Evolutionary conservation across 148 eudicot species (phyloP), one percentile per base, ranked within the genome.

Genomic region (Nyssa sinensis): DNA sequence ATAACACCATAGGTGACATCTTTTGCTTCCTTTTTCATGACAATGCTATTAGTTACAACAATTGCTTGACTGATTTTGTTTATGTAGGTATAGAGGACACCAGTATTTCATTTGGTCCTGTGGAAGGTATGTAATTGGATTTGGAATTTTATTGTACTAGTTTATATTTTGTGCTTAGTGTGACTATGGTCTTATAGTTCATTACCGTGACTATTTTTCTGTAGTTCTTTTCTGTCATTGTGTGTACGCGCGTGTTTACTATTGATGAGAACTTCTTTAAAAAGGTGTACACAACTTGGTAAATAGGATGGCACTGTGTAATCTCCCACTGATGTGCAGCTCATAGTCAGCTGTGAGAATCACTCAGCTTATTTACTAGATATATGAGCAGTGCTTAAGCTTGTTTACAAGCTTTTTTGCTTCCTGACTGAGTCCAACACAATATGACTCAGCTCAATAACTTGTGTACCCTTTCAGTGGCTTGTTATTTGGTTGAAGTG

Each of bases 11-110:
- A 51, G n/a, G 57, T 70, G 60, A 32, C 53, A 9, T 0, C 16
- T 12, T 27, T 28, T 19, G n/a, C 16, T 55, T 17, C 37, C 12
- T 37, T 44, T 28, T 37, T 57, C 59, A 62, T 41, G 37, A 3
- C 21, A 17, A 60, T 49, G 30, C 53, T 17, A 27, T 51, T 57
- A n/a, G 31, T 3, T 68, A 31, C 14, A 62, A 31, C 24, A 63
- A 63, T 67, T 61, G 32, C 30, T 62, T 34, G 24, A 62, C 60
- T 62, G 4, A 35, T 34, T 29, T 21, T 64, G 35, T 28, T 57
- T 76, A 30, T 81, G 69, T 88, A 92, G 97, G 90, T 75, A 78
- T 89, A 66, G 92, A 89, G 66, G 97, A 92, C 74, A 76, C 90
- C 30, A 78, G 83, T 78, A 90, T 92, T 67, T 79, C 90, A 28